These are phyloP conservation scores for Mimosa pudica DNA, from an alignment of 306 rosid species.

Conservation along the genomic window DNA sequence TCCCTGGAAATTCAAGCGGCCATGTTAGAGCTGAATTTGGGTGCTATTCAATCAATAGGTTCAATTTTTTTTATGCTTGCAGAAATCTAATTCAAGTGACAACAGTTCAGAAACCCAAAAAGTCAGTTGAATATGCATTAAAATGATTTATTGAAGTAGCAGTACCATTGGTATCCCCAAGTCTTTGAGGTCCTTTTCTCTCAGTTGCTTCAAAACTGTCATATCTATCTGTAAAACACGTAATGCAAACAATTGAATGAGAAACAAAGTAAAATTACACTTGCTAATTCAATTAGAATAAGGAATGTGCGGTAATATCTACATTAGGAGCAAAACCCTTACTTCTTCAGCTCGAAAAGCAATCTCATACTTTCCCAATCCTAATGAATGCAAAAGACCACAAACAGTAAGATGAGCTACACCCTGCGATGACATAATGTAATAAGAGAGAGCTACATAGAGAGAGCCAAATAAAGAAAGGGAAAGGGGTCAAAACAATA, in stretches of 20 bases:
- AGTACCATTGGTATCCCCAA: constrained; percentile 73
- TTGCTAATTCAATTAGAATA: background rate
- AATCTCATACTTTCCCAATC: constrained; percentile 58
- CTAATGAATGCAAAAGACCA: constrained; percentile 61
- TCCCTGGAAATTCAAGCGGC: constrained; percentile 53
- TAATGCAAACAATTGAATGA: background rate
- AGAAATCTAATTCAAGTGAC: background rate
- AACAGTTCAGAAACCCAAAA: too few species aligned
- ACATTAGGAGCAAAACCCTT: constrained; percentile 27
- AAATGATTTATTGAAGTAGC: constrained; percentile 18
- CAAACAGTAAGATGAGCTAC: constrained; percentile 47
- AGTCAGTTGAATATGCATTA: too few species aligned
- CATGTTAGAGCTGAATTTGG: too few species aligned
- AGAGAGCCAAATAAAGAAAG: too few species aligned
- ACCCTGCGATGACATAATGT: constrained; percentile 38
- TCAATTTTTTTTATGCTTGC: background rate
- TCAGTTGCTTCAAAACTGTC: constrained; percentile 68
- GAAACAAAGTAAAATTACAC: background rate
- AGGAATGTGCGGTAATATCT: background rate
- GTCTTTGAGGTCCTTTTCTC: constrained; percentile 70
- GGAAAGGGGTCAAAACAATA: background rate
- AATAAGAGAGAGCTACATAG: background rate
- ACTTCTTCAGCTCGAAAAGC: constrained; percentile 70
- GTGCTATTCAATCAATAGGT: background rate
- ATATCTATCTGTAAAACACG: constrained; percentile 58